phyloP scores from a whole-genome alignment of 2,329 filamentous ascomycete species.

The Emergomyces orientalis region DNA sequence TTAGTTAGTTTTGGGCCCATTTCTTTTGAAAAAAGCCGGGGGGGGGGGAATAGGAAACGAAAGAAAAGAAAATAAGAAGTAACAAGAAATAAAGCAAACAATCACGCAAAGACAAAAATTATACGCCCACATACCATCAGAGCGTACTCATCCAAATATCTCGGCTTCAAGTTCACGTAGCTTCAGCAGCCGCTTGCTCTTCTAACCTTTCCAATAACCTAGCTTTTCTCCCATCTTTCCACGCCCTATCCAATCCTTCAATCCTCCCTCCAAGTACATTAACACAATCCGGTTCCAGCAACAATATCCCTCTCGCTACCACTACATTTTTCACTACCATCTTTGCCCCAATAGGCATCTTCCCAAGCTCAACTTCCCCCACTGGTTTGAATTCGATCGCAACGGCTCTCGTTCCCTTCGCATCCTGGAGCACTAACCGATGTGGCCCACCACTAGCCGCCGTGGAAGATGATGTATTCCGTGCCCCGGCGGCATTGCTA shows the following conservation, averaged over 20 bases:
- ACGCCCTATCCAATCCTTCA: slow-evolving; percentile 67
- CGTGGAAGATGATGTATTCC: slow-evolving; percentile 10
- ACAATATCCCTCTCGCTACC: slow-evolving; percentile 63
- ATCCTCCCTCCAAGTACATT: slow-evolving; percentile 81
- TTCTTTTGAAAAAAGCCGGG: no score
- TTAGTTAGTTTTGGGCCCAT: neutral
- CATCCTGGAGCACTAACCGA: slow-evolving; percentile 75
- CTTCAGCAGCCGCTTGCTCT: slow-evolving; percentile 1
- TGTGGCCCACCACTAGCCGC: slow-evolving; percentile 50
- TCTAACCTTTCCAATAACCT: slow-evolving; percentile 55
- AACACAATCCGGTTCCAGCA: slow-evolving; percentile 61
- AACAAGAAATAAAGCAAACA: neutral
- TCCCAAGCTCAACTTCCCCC: slow-evolving; percentile 51
- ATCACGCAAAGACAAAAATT: neutral
- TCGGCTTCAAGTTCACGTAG: neutral
- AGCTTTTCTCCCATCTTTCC: slow-evolving; percentile 62
- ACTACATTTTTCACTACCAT: slow-evolving; percentile 58
- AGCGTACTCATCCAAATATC: neutral
- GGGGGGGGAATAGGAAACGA: no score
- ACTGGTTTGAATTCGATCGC: slow-evolving; percentile 63
- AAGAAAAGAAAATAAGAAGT: neutral
- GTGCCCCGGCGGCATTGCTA: slow-evolving; percentile 9
- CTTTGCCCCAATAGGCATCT: slow-evolving; percentile 68
- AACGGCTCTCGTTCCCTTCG: slow-evolving; percentile 56
- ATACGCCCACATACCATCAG: neutral